Base-by-base conservation (phyloP, 208 protist genomes). In the Acanthamoeba divionensis region DNA sequence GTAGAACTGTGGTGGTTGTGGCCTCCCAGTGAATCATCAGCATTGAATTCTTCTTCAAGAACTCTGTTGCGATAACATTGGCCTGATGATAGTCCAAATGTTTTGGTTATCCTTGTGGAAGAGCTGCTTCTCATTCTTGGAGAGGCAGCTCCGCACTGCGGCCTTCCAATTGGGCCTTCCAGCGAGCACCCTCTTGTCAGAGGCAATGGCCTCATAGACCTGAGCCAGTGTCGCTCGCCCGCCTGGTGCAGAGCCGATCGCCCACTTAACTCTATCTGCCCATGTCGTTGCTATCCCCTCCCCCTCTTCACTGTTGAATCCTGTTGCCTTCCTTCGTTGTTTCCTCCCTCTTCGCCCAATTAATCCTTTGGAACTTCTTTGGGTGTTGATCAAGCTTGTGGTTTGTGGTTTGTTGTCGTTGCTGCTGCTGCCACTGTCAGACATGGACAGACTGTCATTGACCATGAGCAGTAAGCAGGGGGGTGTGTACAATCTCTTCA, bases 111-210 rank as follows among this genome's bases (percentile, higher is more conserved):
- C 36, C 63, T 71, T 71, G 63, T 71, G 45, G 63, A 71, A 71
- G 26, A 57, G 48, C 45, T 9, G 0, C 67, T 79, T 79, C 18
- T 79, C 67, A 48, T 79, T 79, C 67, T 79, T 79, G 31, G 67
- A 79, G 41, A 79, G 67, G 18, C 67, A 79, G 3, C 45, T 57
- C 21, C 67, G 36, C 6, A 79, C 55, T 21, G 67, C 67, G 0
- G 67, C 67, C 67, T 79, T 79, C 67, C 67, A 79, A 29, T 79
- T 79, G 9, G 45, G 5, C 41, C 55, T 79, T 41, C 67, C 67
- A 29, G 48, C 67, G 21, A n/a, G n/a, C n/a, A 79, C 21, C 67
- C 55, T 48, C 41, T 79, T 48, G 21, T 41, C 45, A 36, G 55
- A 79, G 0, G 38, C 67, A 12, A 79, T 79, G 67, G 67, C 36